These are phyloP conservation scores for Gossypium lobatum DNA, from an alignment of 441 rosid species.

Conservation along the genomic window DNA sequence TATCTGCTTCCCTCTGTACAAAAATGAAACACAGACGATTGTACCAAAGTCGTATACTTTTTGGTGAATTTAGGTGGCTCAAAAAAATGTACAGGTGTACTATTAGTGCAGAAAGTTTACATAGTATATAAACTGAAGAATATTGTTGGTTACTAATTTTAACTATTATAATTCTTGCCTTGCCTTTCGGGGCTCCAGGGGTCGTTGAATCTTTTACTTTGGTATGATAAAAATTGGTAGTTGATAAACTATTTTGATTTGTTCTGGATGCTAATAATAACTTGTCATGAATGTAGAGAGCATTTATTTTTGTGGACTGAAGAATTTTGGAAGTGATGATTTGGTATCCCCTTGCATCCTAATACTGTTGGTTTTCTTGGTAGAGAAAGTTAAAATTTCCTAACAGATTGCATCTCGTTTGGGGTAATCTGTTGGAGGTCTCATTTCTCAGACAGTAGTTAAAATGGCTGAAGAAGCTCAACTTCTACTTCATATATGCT, in stretches of 20 bases:
- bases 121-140: conserved; percentile 5
- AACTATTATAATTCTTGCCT: background rate
- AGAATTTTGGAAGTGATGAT: background rate
- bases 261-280: background rate
- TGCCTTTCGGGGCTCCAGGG: background rate
- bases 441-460: background rate
- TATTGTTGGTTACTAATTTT: background rate
- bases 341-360: background rate
- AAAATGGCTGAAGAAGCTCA: background rate
- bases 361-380: background rate
- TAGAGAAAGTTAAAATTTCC: background rate
- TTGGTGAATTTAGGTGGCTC: background rate
- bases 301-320: background rate
- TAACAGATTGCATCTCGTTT: background rate
- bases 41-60: background rate
- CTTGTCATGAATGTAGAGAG: background rate
- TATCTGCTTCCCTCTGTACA: background rate
- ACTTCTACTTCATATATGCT: background rate
- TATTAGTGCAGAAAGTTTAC: background rate
- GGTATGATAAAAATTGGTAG: background rate
- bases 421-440: background rate
- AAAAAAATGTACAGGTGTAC: background rate
- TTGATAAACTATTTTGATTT: background rate
- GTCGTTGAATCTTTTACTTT: background rate
- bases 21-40: background rate